Conservation (phyloP, 352 stramenopile genomes). For the Phytophthora colocasiae region DNA sequence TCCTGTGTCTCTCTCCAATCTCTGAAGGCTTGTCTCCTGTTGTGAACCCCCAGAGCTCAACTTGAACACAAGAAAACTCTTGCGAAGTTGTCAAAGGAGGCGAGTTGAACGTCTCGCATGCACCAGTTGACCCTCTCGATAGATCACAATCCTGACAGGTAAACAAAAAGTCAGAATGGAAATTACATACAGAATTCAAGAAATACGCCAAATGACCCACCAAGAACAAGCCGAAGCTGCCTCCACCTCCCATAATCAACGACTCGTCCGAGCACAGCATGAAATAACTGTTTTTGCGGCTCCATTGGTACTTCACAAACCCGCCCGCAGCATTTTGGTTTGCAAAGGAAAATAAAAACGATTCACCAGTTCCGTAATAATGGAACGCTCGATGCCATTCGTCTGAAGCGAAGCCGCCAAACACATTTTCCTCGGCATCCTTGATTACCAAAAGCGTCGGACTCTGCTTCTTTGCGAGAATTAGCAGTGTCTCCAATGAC, state of each 20-base stretch:
- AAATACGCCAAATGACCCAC: slow-evolving; percentile 41
- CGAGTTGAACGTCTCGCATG: slow-evolving; percentile 90
- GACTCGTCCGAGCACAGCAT: slow-evolving; percentile 92
- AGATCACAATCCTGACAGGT: slow-evolving; percentile 81
- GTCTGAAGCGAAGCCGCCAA: slow-evolving; percentile 85
- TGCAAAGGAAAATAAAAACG: slow-evolving; percentile 90
- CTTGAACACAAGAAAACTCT: slow-evolving; percentile 81
- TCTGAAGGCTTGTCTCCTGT: slow-evolving; percentile 55
- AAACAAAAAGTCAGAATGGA: slow-evolving; percentile 9
- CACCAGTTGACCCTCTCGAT: slow-evolving; percentile 79
- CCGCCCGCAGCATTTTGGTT: slow-evolving; percentile 35
- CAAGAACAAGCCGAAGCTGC: slow-evolving; percentile 90
- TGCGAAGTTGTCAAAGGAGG: slow-evolving; percentile 79
- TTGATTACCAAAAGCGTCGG: slow-evolving; percentile 87
- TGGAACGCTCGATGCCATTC: slow-evolving; percentile 81
- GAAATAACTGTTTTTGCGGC: slow-evolving; percentile 91
- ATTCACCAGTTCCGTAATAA: slow-evolving; percentile 91
- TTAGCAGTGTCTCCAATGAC: slow-evolving; percentile 78
- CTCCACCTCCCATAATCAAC: slow-evolving; percentile 90
- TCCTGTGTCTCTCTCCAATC: slow-evolving; percentile 49
- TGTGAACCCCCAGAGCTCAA: slow-evolving; percentile 90
- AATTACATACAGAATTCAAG: not conserved
- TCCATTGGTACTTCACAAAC: slow-evolving; percentile 89
- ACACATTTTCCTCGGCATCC: slow-evolving; percentile 75
- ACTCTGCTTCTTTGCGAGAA: slow-evolving; percentile 70